Percentiles rank a stretch among this genome's conserved stretches.
phyloP scores from a whole-genome alignment of 2,329 filamentous ascomycete genomes.

The Trichoderma hamatum region DNA sequence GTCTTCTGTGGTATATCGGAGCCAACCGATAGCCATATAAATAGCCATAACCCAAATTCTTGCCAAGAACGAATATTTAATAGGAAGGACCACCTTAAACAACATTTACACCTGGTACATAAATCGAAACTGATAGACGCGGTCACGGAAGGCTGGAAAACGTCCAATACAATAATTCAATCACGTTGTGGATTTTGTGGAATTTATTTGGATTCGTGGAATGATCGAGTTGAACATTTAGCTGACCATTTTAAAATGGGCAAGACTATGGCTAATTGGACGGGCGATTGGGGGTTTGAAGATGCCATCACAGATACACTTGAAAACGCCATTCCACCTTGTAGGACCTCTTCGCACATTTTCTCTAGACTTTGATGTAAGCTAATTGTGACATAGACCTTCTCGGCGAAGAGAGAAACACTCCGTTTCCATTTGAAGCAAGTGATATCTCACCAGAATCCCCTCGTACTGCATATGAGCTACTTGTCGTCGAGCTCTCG shows the following conservation, averaged over 20 bases:
- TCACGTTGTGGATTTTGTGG: conserved; percentile 46
- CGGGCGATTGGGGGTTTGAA: neutral
- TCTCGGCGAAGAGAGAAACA: conserved; percentile 19
- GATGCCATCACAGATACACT: neutral
- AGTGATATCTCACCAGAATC: neutral
- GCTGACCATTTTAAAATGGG: conserved; percentile 10
- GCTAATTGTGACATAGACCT: neutral
- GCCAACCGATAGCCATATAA: neutral
- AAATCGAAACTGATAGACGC: conserved; percentile 35
- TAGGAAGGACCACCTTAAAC: neutral
- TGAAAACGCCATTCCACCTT: conserved; percentile 34
- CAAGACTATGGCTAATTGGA: neutral
- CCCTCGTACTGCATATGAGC: conserved; percentile 38
- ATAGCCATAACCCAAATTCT: neutral
- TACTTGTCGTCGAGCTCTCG: conserved; percentile 39
- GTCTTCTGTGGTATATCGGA: neutral
- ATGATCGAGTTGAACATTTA: neutral
- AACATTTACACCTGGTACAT: neutral
- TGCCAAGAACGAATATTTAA: neutral
- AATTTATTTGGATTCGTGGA: conserved; percentile 27
- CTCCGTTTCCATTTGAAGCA: neutral
- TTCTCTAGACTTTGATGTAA: neutral
- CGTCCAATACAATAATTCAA: conserved; percentile 31
- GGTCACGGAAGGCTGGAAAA: conserved; percentile 38
- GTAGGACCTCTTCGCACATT: neutral